Base-by-base conservation (phyloP, 108 stramenopile genomes). In the Discostella stelligeroides region DNA sequence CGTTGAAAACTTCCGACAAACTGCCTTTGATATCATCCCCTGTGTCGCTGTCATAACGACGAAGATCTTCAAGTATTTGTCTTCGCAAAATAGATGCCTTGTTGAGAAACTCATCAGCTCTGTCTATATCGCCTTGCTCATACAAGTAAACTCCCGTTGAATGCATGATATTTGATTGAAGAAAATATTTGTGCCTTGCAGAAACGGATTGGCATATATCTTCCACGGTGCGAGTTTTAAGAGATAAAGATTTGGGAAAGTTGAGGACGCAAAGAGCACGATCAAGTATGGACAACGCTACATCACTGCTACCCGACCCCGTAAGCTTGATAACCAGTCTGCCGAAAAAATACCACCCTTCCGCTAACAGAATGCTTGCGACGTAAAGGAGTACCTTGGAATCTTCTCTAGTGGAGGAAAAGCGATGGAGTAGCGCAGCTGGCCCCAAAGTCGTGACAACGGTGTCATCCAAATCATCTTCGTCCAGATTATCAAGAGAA, bases 391-490 rank as follows among this genome's bases (percentile, higher is more conserved):
- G 54, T 25, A 67, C 63, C 15, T 57, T 63, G 9, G 63, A 53
- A 23, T 58, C 62, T 39, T 61, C 68, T 49, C 75, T 63, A 15
- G 47, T 46, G 38, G 62, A 18, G 12, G 67, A 43, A 67, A 76
- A 76, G 18, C 42, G 57, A 25, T 69, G 60, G 24, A 69, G 68
- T 15, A 53, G 54, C 0, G 27, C 18, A 20, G 53, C 56, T 15
- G 75, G 68, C 9, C 63, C 63, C 30, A 51, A 29, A 30, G 63
- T 29, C 9, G 56, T 58, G 9, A 15, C n/a, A 29, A 73, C 57
- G 4, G 60, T 49, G 15, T 73, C 66, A 23, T 67, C 77, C 30
- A 79, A 46, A 54, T 79, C 77, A 29, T 79, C 77, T 54, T 79
- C 77, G 37, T 73, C 77, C 41, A 73, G 20, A 15, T 55, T 68